phyloP scores from a whole-genome alignment of 108 stramenopile species.

The Conticribra guillardii region DNA sequence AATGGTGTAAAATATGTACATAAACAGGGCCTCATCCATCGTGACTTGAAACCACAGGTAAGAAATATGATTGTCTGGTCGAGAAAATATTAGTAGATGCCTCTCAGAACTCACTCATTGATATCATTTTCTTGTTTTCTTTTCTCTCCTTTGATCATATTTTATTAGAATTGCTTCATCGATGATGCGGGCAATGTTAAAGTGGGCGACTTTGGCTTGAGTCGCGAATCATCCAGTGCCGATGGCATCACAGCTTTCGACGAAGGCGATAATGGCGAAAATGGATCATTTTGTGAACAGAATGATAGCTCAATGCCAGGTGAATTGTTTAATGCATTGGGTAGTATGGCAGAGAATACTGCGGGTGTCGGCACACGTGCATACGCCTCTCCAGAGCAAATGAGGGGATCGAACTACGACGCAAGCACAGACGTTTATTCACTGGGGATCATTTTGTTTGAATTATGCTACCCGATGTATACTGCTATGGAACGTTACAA shows the following conservation, averaged over 20 bases:
- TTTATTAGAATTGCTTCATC: constrained; percentile 85
- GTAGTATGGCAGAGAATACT: constrained; percentile 67
- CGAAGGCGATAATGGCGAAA: constrained; percentile 9
- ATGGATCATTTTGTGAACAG: background rate
- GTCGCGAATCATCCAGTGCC: constrained; percentile 61
- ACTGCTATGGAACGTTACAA: constrained; percentile 79
- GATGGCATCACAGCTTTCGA: constrained; percentile 37
- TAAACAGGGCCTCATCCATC: constrained; percentile 84
- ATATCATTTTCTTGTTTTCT: background rate
- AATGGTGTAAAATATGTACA: constrained; percentile 86
- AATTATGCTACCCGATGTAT: constrained; percentile 92
- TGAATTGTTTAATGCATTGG: background rate
- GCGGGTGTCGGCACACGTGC: constrained; percentile 93
- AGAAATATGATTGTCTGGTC: constrained; percentile 3
- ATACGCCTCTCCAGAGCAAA: constrained; percentile 95
- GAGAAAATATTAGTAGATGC: background rate
- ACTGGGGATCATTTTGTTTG: constrained; percentile 94
- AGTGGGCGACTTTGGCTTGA: constrained; percentile 89
- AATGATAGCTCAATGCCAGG: background rate
- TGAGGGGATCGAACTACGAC: constrained; percentile 90
- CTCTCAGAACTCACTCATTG: constrained; percentile 27
- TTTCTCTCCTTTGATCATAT: background rate
- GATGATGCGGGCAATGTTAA: constrained; percentile 80
- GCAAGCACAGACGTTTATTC: constrained; percentile 94
- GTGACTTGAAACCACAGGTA: constrained; percentile 83